Evolutionary conservation across 75 land plant species (phyloP), one percentile per base, ranked within the genome.

Genomic region (Cryptomeria japonica): DNA sequence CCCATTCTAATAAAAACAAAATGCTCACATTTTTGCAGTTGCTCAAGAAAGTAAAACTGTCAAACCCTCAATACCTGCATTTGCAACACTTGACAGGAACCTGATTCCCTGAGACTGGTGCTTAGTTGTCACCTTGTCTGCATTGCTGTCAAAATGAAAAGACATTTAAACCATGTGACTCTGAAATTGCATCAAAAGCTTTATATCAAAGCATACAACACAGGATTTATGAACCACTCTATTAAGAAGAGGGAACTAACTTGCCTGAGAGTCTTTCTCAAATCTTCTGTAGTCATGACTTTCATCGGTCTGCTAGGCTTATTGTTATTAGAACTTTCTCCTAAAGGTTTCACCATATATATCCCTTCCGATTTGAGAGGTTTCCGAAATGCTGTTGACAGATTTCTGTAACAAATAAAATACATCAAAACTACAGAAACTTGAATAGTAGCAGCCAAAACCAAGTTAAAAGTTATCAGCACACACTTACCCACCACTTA

Each of bases 71-170:
- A 44, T 76, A 94, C 93, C 95, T 93, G 94, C 86, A 39, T 88
- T 88, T 86, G 93, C 90, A 41, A 96, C 55, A 70, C 92, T 91
- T 56, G 91, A 85, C 14, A 97, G 96, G 88, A 96, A 95, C 80
- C 98, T 88, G 76, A 92, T 92, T 84, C 99, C 99, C 92, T 96
- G 99, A 18, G 99, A 97, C 41, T 92, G 91, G n/a, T 64, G 76
- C 58, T 90, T 93, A 79, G 96, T 94, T 38, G 99, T 96, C 89
- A 94, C 93, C 55, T 96, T 94, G 76, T 88, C 96, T 84, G 95
- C 95, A 88, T 93, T 97, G 79, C 98, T 97, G 91, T 75, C 36
- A 70, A 55, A 18, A 47, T 75, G 83, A 83, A 82, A 44, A 82
- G 31, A 22, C 84, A 82, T 44, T 82, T 16, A 64, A 51, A 87